Evolutionary conservation across 345 rosid species (phyloP).

Genomic region (Ceriops decandra): DNA sequence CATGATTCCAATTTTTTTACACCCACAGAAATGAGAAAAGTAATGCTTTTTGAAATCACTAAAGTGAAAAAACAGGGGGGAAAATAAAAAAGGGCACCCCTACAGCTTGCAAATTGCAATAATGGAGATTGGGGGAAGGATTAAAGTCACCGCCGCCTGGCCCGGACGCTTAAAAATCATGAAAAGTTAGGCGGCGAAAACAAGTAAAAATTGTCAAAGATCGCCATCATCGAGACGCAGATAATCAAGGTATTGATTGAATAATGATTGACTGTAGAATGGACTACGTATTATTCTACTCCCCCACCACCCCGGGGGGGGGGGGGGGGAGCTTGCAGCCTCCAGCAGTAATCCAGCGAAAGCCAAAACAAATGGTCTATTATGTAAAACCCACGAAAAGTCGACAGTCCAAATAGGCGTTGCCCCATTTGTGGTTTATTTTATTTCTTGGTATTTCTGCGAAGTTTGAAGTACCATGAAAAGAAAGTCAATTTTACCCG

Average conservation of each 20-base stretch:
- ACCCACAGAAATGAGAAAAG: too few species aligned
- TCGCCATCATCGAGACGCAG: background rate
- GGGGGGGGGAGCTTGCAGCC: background rate
- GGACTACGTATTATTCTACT: background rate
- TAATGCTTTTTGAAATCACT: too few species aligned
- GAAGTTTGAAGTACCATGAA: background rate
- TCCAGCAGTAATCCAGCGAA: background rate
- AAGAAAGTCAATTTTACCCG: constrained; percentile 14
- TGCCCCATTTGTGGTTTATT: background rate
- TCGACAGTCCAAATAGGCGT: background rate
- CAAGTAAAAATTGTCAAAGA: background rate
- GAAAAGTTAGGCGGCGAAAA: constrained; percentile 3
- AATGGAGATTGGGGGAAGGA: too few species aligned
- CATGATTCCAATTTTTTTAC: too few species aligned
- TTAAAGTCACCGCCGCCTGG: background rate
- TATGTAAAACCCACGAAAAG: background rate
- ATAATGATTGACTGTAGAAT: too few species aligned
- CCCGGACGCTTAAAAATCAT: background rate
- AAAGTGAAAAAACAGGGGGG: too few species aligned
- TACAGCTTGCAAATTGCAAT: too few species aligned
- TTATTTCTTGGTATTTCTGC: background rate
- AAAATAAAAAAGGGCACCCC: too few species aligned
- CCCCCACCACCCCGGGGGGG: too few species aligned
- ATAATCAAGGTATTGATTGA: background rate
- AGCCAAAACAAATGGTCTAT: background rate